Evolutionary conservation across 2,329 filamentous ascomycete genomes (phyloP).

Genomic region (Ilyonectria sp.): DNA sequence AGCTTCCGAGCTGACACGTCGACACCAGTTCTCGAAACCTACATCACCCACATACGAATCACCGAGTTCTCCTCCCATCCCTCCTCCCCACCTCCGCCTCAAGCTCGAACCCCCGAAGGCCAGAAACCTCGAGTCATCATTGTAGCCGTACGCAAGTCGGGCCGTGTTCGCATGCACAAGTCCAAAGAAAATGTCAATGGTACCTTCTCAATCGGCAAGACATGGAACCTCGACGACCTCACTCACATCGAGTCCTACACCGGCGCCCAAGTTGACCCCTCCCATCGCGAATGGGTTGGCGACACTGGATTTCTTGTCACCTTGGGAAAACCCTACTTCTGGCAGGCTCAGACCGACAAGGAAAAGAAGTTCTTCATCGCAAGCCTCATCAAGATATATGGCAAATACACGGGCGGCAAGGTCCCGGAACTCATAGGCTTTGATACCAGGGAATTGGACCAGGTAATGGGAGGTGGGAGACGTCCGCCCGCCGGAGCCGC

Average conservation of each 20-base stretch:
- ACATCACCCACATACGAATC: slow-evolving; percentile 97
- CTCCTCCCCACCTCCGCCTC: slow-evolving; percentile 86
- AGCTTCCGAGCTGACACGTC: slow-evolving; percentile 32
- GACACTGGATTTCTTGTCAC: slow-evolving; percentile 89
- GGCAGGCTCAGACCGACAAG: slow-evolving; percentile 92
- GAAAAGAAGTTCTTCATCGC: slow-evolving; percentile 99
- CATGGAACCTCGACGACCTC: slow-evolving; percentile 96
- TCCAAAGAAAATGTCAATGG: slow-evolving; percentile 95
- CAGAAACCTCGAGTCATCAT: slow-evolving; percentile 95
- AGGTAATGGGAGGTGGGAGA: slow-evolving; percentile 75
- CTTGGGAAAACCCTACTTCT: slow-evolving; percentile 95
- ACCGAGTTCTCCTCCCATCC: slow-evolving; percentile 89
- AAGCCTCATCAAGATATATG: slow-evolving; percentile 95
- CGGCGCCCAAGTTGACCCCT: slow-evolving; percentile 68
- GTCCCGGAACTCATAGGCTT: slow-evolving; percentile 87
- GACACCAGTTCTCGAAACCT: slow-evolving; percentile 77
- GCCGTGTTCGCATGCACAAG: slow-evolving; percentile 95
- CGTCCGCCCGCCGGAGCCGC: slow-evolving; percentile 50
- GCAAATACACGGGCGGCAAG: slow-evolving; percentile 93
- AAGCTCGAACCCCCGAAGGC: slow-evolving; percentile 76
- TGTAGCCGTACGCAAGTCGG: slow-evolving; percentile 92
- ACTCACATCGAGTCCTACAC: slow-evolving; percentile 87
- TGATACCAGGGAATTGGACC: slow-evolving; percentile 82
- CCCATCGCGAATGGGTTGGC: slow-evolving; percentile 83
- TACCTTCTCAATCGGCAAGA: slow-evolving; percentile 97